Evolutionary conservation across 495 filamentous ascomycete species (phyloP), one percentile per base, ranked within the genome.

Genomic region (Penicillium paradoxum): DNA sequence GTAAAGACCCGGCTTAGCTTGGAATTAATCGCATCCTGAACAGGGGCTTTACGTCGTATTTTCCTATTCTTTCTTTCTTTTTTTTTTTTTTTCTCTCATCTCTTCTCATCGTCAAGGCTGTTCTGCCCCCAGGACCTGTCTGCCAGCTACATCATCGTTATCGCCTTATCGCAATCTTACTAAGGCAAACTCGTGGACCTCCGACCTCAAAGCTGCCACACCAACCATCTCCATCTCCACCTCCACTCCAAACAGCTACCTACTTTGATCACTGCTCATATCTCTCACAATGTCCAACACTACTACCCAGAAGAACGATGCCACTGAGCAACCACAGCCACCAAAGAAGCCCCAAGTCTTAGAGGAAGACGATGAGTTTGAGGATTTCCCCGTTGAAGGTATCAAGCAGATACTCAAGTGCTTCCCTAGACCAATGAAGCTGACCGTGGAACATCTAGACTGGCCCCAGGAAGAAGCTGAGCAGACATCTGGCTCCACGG

Each of bases 341-440:
- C 75, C 81, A 64, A 81, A 83, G 61, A 79, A 78, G 46, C 75
- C 81, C 39, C 76, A 86, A 47, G 82, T 88, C 29, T 76, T 97
- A 19, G 93, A 96, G 65, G 93, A 98, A 64, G 93, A 98, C 62
- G 93, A 98, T 68, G 93, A 98, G 74, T 98, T 98, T 60, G 93
- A 98, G 71, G 93, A 98, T 70, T 98, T 98, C 70, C 95, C 93
- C 24, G 87, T 95, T 47, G 92, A 97, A 77, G 90, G 93, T 96
- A 69, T 39, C 37, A 17, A 33, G 6, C 29, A 6, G n/a, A 6
- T 24, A 41, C n/a, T 2, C 29, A 25, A 25, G 7, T 3, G 3
- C 49, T 29, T 19, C 22, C 25, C 25, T 14, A 1, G 14, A 27
- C n/a, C 29, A 30, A 29, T 30, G 11, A 36, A 25, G 29, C 51